Percentiles rank a stretch among this genome's conserved stretches.
Conservation (phyloP, 192 early-diverging fungal genomes). For the Umbelopsis isabellina region DNA sequence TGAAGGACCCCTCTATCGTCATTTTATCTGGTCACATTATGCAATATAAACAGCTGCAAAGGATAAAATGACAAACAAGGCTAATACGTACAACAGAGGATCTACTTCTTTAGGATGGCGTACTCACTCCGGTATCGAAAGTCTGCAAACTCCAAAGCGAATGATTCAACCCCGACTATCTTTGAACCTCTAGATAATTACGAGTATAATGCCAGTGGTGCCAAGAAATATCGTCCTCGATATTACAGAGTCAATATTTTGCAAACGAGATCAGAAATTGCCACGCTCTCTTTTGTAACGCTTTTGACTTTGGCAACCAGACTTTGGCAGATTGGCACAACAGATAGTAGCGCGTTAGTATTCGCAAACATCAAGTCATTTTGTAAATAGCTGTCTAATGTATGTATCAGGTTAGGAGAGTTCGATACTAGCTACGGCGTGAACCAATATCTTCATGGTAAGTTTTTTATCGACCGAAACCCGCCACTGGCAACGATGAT, state of each 20-base stretch:
- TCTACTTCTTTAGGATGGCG: background rate
- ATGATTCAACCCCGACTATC: background rate
- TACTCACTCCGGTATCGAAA: conserved; percentile 6
- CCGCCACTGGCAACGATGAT: conserved; percentile 33
- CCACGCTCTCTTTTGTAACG: conserved; percentile 1
- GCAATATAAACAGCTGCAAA: too few species aligned
- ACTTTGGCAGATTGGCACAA: background rate
- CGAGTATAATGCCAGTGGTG: background rate
- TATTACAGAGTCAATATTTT: conserved; percentile 6
- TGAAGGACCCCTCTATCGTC: too few species aligned
- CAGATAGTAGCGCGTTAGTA: conserved; percentile 12
- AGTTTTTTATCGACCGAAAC: conserved; percentile 33
- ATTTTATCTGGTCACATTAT: too few species aligned
- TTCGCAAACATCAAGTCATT: too few species aligned
- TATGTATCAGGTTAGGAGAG: conserved; percentile 9
- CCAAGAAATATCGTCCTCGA: background rate
- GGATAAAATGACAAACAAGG: too few species aligned
- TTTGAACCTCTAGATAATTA: conserved; percentile 1
- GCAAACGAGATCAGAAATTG: conserved; percentile 1
- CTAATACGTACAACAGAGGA: too few species aligned
- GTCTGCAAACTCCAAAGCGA: background rate
- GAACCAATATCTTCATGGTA: conserved; percentile 31
- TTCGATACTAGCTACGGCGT: conserved; percentile 22
- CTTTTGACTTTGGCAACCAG: conserved; percentile 1
- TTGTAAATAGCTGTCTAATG: background rate